Conservation (phyloP, 2,329 filamentous ascomycete species). For the Pestalotiopsis sp. region DNA sequence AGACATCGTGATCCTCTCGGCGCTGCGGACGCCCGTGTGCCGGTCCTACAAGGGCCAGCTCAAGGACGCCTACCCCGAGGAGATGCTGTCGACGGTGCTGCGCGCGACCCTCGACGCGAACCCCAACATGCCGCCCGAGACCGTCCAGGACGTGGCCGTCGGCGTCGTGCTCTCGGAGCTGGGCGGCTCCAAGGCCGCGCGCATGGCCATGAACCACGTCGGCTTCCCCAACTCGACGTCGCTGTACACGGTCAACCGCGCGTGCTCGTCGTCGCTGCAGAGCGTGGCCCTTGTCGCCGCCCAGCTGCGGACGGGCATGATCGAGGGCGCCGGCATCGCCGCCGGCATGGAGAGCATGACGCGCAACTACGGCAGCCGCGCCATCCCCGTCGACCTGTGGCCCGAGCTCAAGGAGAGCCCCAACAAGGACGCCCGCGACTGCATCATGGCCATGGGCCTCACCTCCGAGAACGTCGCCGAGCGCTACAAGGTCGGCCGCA, state of each 20-base stretch:
- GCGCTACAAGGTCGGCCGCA: slow-evolving; percentile 72
- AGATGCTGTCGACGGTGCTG: slow-evolving; percentile 74
- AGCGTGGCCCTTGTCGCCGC: slow-evolving; percentile 76
- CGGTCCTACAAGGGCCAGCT: slow-evolving; percentile 82
- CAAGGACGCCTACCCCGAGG: slow-evolving; percentile 88
- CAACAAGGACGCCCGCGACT: slow-evolving; percentile 75
- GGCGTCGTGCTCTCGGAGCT: slow-evolving; percentile 91
- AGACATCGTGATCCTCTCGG: slow-evolving; percentile 86
- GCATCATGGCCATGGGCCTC: slow-evolving; percentile 92
- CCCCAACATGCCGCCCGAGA: slow-evolving; percentile 70
- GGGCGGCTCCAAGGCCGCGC: slow-evolving; percentile 85
- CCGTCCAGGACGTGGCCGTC: slow-evolving; percentile 80
- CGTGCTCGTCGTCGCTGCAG: slow-evolving; percentile 79
- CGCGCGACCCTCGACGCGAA: slow-evolving; percentile 71
- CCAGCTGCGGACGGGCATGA: slow-evolving; percentile 73
- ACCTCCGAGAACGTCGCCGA: slow-evolving; percentile 87
- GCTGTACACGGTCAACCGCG: slow-evolving; percentile 87
- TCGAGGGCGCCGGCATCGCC: slow-evolving; percentile 71
- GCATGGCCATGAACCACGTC: slow-evolving; percentile 87
- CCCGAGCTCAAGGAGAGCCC: slow-evolving; percentile 67
- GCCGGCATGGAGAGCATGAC: slow-evolving; percentile 98
- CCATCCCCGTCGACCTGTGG: slow-evolving; percentile 86
- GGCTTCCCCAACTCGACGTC: slow-evolving; percentile 74
- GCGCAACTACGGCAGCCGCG: slow-evolving; percentile 80
- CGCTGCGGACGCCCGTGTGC: slow-evolving; percentile 86